These are phyloP conservation scores for Arxiozyma heterogenica DNA, from an alignment of 1,139 yeast genomes.

Conservation along the genomic window DNA sequence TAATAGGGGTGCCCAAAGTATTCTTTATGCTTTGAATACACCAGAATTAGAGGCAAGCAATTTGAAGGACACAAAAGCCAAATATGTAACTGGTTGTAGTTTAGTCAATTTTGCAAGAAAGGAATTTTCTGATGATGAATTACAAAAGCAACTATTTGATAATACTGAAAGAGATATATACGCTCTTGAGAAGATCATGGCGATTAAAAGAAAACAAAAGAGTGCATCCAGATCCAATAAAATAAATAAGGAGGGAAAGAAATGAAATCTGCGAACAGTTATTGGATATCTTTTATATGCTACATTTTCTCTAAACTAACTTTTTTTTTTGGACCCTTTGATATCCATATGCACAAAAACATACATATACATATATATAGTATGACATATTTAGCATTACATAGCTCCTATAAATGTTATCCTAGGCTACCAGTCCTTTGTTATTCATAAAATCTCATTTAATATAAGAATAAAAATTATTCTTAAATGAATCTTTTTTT, in stretches of 20 bases:
- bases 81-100: constrained; percentile 63
- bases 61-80: constrained; percentile 47
- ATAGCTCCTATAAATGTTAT: neutral
- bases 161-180: constrained; percentile 50
- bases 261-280: neutral
- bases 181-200: constrained; percentile 59
- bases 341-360: neutral
- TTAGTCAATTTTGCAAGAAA: constrained; percentile 48
- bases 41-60: constrained; percentile 48
- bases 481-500: neutral
- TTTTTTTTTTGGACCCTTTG: too few relatives aligned
- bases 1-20: constrained; percentile 69
- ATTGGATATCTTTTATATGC: neutral
- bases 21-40: constrained; percentile 58
- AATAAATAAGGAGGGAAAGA: neutral
- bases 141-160: constrained; percentile 57
- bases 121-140: constrained; percentile 52
- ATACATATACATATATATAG: too few relatives aligned
- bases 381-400: neutral
- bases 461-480: neutral
- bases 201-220: constrained; percentile 42
- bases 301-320: neutral
- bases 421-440: neutral
- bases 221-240: neutral
- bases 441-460: neutral